Evolutionary conservation across 108 stramenopile species (phyloP), one percentile per base, ranked within the genome.

Genomic region (Fragilaria crotonensis): DNA sequence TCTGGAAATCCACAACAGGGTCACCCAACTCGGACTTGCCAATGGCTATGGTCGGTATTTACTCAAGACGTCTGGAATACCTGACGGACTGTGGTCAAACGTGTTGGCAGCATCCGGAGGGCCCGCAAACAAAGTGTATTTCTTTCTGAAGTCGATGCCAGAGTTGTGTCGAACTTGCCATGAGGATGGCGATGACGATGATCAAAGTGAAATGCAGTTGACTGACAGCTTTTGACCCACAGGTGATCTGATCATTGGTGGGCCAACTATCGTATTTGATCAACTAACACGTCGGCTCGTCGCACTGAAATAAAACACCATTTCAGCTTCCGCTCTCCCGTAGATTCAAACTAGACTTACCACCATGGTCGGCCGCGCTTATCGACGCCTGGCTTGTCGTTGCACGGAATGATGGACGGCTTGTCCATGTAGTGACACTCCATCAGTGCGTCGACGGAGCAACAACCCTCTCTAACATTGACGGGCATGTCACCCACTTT

Each of bases 371-470:
- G 33, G 17, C 51, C 26, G 2, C 63, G 64, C 45, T 51, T 57
- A 60, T 81, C 80, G 18, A 68, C 76, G 0, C 49, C 25, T 32
- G 76, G 76, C 44, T 67, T 71, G 31, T 77, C 68, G 25, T 66
- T 67, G 52, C 83, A 85, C 5, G 73, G 73, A 26, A 54, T 64
- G n/a, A 75, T 70, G 30, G 75, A 77, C 2, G 85, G 80, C 60
- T 87, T 87, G 70, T 87, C 85, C 1, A 54, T 22, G 66, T 77
- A 87, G 47, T 74, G 71, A 60, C 85, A 87, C 19, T 41, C 33
- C 0, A 79, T 46, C 7, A 70, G 30, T 0, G 85, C 72, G 23
- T 78, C 66, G 20, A 46, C 62, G 0, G 65, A 68, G 48, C 85
- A 87, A 33, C 79, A 81, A 9, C 31, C 28, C 22, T 51, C 61